These are phyloP conservation scores for Malassezia restricta DNA, from an alignment of 1,284 basidiomycete species.

Conservation along the genomic window DNA sequence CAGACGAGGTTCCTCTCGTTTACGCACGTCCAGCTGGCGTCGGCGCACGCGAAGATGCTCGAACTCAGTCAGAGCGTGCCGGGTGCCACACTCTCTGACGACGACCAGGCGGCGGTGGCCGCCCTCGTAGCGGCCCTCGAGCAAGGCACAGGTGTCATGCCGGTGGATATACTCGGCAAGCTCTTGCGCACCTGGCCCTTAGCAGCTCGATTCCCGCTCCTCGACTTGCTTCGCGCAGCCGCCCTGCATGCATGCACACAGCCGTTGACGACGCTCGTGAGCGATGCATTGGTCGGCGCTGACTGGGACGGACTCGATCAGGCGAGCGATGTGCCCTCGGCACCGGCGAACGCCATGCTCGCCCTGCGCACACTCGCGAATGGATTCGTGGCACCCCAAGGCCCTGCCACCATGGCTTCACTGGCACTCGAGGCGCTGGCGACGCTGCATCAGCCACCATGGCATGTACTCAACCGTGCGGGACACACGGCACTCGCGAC, in stretches of 20 bases:
- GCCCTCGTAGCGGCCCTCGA: slow-evolving; percentile 58
- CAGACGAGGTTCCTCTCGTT: slow-evolving; percentile 54
- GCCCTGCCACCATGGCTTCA: slow-evolving; percentile 28
- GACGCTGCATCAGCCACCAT: slow-evolving; percentile 22
- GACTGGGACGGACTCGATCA: slow-evolving; percentile 57
- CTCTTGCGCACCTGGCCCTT: slow-evolving; percentile 69
- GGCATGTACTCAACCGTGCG: slow-evolving; percentile 53
- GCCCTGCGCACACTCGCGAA: slow-evolving; percentile 71
- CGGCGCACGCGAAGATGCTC: slow-evolving; percentile 69
- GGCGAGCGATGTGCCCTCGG: slow-evolving; percentile 52
- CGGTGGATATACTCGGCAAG: slow-evolving; percentile 29
- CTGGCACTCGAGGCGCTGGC: slow-evolving; percentile 46
- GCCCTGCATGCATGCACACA: slow-evolving; percentile 53
- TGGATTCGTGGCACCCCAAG: slow-evolving; percentile 51
- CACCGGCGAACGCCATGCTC: slow-evolving; percentile 77
- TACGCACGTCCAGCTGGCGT: slow-evolving; percentile 73
- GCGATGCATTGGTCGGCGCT: slow-evolving; percentile 57
- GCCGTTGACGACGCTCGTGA: slow-evolving; percentile 53
- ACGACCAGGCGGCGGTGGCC: slow-evolving; percentile 58
- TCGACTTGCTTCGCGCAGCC: slow-evolving; percentile 72
- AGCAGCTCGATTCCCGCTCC: slow-evolving; percentile 71
- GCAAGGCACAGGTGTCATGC: slow-evolving; percentile 1
- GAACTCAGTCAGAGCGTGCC: slow-evolving; percentile 59
- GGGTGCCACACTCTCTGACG: slow-evolving; percentile 55
- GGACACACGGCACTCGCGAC: slow-evolving; percentile 65